phyloP scores from a whole-genome alignment of 208 protist genomes.

The Trypanosoma brucei region DNA sequence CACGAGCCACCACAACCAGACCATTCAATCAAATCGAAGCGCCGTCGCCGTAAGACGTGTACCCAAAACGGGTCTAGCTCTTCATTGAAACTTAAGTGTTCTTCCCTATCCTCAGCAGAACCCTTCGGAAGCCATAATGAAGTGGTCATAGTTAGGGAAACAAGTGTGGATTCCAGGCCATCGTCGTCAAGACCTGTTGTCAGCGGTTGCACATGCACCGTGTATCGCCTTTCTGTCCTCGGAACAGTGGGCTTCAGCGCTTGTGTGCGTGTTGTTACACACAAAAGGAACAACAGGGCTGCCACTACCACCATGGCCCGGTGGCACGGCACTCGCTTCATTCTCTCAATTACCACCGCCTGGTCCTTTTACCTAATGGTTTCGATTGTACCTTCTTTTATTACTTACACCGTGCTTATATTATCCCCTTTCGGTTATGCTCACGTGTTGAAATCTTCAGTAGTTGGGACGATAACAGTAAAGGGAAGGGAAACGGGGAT shows the following conservation, averaged over 20 bases:
- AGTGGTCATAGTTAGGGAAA: slow-evolving; percentile 46
- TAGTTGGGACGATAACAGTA: too few species aligned
- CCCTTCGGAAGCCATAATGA: slow-evolving; percentile 25
- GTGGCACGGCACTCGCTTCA: too few species aligned
- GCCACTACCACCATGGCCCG: too few species aligned
- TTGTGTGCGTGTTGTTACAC: neutral
- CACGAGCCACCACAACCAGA: slow-evolving; percentile 75
- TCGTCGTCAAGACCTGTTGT: slow-evolving; percentile 29
- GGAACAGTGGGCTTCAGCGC: slow-evolving; percentile 11
- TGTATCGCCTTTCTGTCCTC: slow-evolving; percentile 32
- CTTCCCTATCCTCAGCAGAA: slow-evolving; percentile 19
- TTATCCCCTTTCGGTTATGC: too few species aligned
- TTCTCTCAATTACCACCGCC: too few species aligned
- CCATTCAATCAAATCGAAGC: slow-evolving; percentile 61
- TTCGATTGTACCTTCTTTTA: too few species aligned
- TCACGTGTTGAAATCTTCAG: too few species aligned
- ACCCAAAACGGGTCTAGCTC: slow-evolving; percentile 77
- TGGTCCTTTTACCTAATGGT: too few species aligned
- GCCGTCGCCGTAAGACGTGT: slow-evolving; percentile 44
- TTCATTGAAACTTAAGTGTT: slow-evolving; percentile 54
- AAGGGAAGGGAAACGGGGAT: too few species aligned
- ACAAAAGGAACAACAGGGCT: neutral
- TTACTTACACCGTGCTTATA: too few species aligned
- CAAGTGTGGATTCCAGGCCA: slow-evolving; percentile 31
- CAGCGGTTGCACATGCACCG: slow-evolving; percentile 51